phyloP scores from a whole-genome alignment of 176 grass and related monocot species.

The Alloteropsis semialata region DNA sequence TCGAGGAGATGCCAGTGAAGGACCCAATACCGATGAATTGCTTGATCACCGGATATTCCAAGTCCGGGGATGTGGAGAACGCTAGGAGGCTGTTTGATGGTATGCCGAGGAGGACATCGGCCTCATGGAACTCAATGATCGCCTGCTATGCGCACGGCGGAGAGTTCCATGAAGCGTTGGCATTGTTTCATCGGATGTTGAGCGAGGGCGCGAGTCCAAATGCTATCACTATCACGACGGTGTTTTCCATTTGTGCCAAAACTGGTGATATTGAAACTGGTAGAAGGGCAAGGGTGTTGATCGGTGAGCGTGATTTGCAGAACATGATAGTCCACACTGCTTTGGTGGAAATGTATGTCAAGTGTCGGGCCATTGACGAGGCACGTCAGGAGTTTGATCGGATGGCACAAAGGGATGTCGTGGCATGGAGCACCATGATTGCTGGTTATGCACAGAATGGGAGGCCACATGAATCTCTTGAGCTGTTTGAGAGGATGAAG shows the following conservation, averaged over 20 bases:
- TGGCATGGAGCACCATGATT: conserved; percentile 91
- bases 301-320: conserved; percentile 40
- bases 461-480: conserved; percentile 59
- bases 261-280: conserved; percentile 60
- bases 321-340: conserved; percentile 75
- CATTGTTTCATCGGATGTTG: conserved; percentile 69
- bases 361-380: conserved; percentile 69
- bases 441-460: conserved; percentile 78
- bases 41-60: conserved; percentile 83
- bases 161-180: conserved; percentile 53
- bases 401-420: conserved; percentile 62
- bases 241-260: conserved; percentile 79
- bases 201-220: conserved; percentile 56
- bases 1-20: conserved; percentile 53
- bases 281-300: conserved; percentile 34
- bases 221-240: conserved; percentile 60
- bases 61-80: conserved; percentile 42
- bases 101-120: conserved; percentile 61
- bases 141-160: conserved; percentile 60
- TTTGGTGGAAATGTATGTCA: conserved; percentile 81
- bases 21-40: conserved; percentile 80
- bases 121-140: conserved; percentile 91
- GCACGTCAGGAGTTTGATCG: conserved; percentile 67
- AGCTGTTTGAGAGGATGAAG: conserved; percentile 85
- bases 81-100: conserved; percentile 67